These are phyloP conservation scores for Geranomyces variabilis DNA, from an alignment of 192 early-diverging fungal species.

Conservation along the genomic window DNA sequence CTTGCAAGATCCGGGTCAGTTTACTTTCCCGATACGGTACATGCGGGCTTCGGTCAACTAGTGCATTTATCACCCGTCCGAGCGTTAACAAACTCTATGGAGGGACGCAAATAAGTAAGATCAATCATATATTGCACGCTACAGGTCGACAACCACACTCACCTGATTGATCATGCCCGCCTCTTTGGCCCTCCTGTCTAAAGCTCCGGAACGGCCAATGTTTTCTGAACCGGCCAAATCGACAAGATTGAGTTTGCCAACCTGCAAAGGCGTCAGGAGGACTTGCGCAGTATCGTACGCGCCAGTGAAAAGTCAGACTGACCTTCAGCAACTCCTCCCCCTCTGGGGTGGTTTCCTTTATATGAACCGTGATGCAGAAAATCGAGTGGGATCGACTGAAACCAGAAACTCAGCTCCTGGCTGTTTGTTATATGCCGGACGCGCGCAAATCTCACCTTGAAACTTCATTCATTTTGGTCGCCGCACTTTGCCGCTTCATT, in stretches of 20 bases:
- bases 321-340: conserved; percentile 86
- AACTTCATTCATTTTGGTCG: conserved; percentile 87
- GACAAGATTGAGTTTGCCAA: conserved; percentile 94
- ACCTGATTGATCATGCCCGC: conserved; percentile 89
- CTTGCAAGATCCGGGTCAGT: conserved; percentile 86
- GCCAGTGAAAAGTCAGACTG: neutral
- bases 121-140: conserved; percentile 54
- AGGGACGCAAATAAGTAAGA: conserved; percentile 47
- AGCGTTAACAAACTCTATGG: conserved; percentile 85
- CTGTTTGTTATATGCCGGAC: no score
- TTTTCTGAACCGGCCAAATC: conserved; percentile 96
- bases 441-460: conserved; percentile 58
- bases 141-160: no score
- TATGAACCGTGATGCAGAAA: conserved; percentile 87
- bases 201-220: conserved; percentile 86
- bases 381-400: conserved; percentile 89
- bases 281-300: no score
- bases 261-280: conserved; percentile 24
- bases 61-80: conserved; percentile 94
- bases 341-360: conserved; percentile 77
- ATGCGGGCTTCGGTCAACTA: conserved; percentile 77
- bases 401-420: no score
- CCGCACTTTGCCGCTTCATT: conserved; percentile 74
- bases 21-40: conserved; percentile 97
- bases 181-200: conserved; percentile 79